A percentile compares a stretch with the other conserved stretches of the same genome.
phyloP scores from a whole-genome alignment of 140 eudicot genomes.

The Anethum foeniculum region DNA sequence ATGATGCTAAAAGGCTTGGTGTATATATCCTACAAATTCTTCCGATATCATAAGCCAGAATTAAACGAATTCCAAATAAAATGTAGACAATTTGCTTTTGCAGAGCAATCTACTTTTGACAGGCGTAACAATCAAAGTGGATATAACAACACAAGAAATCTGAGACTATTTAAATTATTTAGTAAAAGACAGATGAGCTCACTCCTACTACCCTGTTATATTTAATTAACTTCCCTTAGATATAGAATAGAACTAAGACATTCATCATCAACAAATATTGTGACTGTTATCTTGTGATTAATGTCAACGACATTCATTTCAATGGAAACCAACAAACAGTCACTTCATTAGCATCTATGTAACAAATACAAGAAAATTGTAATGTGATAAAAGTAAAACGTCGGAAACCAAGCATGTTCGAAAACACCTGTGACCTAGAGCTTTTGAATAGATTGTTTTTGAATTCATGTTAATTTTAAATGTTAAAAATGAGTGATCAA shows the following conservation, averaged over 20 bases:
- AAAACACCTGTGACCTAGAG: background rate
- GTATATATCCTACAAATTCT: background rate
- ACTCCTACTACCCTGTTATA: background rate
- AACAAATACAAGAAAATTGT: background rate
- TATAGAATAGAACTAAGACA: background rate
- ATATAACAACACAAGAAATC: background rate
- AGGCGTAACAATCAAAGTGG: background rate
- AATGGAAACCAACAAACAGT: background rate
- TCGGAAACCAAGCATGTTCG: background rate
- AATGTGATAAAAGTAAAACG: background rate
- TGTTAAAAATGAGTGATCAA: background rate
- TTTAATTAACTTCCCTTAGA: background rate
- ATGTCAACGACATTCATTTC: background rate
- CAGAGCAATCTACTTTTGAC: background rate
- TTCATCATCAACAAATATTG: background rate
- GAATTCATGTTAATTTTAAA: no score
- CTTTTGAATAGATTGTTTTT: background rate
- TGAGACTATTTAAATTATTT: background rate
- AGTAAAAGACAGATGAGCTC: background rate
- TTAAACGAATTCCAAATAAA: background rate
- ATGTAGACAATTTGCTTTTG: background rate
- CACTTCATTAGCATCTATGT: background rate
- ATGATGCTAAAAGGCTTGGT: background rate
- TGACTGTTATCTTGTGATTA: background rate
- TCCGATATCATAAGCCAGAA: background rate